These are phyloP conservation scores for Colletotrichum godetiae DNA, from an alignment of 2,329 filamentous ascomycete species.

Conservation along the genomic window DNA sequence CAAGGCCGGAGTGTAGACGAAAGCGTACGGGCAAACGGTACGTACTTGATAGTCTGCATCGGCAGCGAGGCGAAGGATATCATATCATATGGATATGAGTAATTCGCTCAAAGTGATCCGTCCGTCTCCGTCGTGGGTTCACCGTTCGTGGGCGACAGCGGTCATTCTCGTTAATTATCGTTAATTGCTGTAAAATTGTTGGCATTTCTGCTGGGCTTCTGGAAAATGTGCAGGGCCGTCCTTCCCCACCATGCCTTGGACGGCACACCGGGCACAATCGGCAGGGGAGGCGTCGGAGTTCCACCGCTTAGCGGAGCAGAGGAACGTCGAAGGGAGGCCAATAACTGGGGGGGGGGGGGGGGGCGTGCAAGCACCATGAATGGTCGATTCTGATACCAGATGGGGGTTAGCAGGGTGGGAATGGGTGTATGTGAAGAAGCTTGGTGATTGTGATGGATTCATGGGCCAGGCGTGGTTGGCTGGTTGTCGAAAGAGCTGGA, in stretches of 20 bases:
- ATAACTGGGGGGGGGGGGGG: neutral
- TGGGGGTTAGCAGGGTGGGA: neutral
- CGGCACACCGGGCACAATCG: slow-evolving; percentile 12
- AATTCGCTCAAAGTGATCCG: neutral
- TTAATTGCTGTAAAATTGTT: neutral
- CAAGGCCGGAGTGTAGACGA: neutral
- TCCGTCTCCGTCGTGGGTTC: neutral
- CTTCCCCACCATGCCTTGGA: slow-evolving; percentile 18
- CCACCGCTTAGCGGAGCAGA: slow-evolving; percentile 23
- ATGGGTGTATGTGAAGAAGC: neutral
- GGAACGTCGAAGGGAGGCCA: slow-evolving; percentile 21
- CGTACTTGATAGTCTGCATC: neutral
- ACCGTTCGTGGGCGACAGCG: neutral
- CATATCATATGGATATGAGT: neutral
- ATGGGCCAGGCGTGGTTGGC: neutral
- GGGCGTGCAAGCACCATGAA: neutral
- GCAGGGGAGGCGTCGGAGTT: slow-evolving; percentile 31
- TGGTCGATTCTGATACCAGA: slow-evolving; percentile 1
- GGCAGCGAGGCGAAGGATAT: neutral
- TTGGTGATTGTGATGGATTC: neutral
- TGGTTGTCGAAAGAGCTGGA: neutral
- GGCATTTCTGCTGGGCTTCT: slow-evolving; percentile 22
- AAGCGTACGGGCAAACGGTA: neutral
- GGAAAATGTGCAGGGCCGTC: slow-evolving; percentile 31
- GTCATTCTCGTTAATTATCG: neutral